These are phyloP conservation scores for Penstemon davidsonii DNA, from an alignment of 257 asterid species.

Conservation along the genomic window DNA sequence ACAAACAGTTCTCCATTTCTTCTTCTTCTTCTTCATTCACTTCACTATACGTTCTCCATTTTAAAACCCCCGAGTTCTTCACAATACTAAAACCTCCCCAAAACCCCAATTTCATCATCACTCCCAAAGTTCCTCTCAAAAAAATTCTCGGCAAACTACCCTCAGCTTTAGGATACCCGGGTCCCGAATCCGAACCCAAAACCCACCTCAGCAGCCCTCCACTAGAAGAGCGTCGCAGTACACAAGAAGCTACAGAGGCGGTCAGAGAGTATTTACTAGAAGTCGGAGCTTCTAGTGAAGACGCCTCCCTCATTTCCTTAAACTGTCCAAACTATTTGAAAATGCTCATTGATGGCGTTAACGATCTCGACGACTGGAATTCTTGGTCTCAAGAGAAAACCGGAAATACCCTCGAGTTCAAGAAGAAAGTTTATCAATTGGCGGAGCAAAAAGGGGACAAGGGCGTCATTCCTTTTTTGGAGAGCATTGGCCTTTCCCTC, in stretches of 20 bases:
- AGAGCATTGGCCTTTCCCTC: constrained; percentile 78
- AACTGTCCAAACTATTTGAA: constrained; percentile 64
- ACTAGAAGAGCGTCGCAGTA: not conserved
- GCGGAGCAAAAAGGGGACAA: constrained; percentile 82
- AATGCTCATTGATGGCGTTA: constrained; percentile 66
- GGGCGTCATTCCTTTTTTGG: constrained; percentile 79
- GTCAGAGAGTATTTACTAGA: constrained; percentile 54
- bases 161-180: constrained; percentile 15
- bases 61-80: constrained; percentile 14
- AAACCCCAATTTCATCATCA: constrained; percentile 31
- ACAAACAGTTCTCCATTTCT: not conserved
- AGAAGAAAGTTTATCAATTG: constrained; percentile 55
- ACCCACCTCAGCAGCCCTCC: constrained; percentile 4
- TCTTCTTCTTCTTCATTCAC: constrained; percentile 1
- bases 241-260: constrained; percentile 65
- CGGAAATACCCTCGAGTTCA: constrained; percentile 40
- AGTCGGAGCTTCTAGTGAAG: constrained; percentile 57
- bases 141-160: not conserved
- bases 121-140: constrained; percentile 24
- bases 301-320: constrained; percentile 53
- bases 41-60: constrained; percentile 12
- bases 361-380: constrained; percentile 80
- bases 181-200: constrained; percentile 26
- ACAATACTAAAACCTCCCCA: constrained; percentile 30
- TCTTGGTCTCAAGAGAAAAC: constrained; percentile 36